Base-by-base conservation (phyloP, 495 filamentous ascomycete genomes). In the Lasiosphaeriaceae sp. region DNA sequence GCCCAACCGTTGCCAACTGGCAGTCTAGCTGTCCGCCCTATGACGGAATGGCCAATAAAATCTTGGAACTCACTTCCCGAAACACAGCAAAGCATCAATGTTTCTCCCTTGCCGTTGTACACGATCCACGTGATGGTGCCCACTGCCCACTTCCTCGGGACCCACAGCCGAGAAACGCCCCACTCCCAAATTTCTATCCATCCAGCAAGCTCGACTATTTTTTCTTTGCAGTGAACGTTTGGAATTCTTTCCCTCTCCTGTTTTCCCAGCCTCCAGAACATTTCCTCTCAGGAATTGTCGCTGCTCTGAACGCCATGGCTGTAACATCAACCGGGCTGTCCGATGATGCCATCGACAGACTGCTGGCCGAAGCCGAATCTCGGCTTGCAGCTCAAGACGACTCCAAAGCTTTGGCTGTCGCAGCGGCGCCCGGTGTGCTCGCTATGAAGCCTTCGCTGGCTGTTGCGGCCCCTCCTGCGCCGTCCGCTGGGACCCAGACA, bases 1-100 rank as follows among this genome's bases (percentile, higher is more conserved):
- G 39, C 63, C 65, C 65, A 66, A 69, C 65, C 62, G 54, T 31
- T 60, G 66, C 23, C 66, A 67, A 48, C 60, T 68, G 67, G 52
- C 65, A 49, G 35, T 50, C 66, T 68, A 66, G 63, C 67, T 70
- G 66, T 68, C 47, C 34, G 55, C 56, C 60, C 56, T 61, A 61
- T 67, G 64, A 67, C 64, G 59, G 54, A 60, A 64, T 56, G 22
- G 44, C 34, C 34, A 37, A 37, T 37, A 37, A 43, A 43, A 43
- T n/a, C 39, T 17, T 43, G 39, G 39, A 12, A n/a, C 39, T n/a
- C 14, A 12, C 1, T 16, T 16, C 39, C 39, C 39, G 39, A 31
- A 31, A 43, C 39, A 6, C 39, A 62, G 53, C 5, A 39, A 43
- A 46, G 64, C 58, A 63, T 59, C 55, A 63, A 50, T 44, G 48